Conservation (phyloP, 2,329 filamentous ascomycete species). For the Monosporascus sp. region DNA sequence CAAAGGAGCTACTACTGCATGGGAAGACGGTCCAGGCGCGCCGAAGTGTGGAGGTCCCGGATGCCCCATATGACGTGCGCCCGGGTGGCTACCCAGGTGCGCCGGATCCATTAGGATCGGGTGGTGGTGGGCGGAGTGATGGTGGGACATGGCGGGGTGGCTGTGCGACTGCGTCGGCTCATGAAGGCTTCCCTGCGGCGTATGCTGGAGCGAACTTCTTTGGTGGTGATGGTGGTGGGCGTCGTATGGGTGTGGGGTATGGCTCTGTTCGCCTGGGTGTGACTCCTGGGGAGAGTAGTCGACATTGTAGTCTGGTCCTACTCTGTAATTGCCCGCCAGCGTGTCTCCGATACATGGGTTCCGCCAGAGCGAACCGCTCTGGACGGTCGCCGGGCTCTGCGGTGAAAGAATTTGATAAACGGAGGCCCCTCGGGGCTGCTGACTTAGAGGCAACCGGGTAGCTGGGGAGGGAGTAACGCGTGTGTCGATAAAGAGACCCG, state of each 20-base stretch:
- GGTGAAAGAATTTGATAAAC: constrained; percentile 53
- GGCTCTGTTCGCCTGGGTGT: constrained; percentile 60
- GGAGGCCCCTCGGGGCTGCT: constrained; percentile 50
- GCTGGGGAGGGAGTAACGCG: constrained; percentile 24
- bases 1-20: constrained; percentile 42
- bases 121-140: constrained; percentile 45
- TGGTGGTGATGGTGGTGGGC: constrained; percentile 39
- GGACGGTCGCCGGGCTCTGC: constrained; percentile 62
- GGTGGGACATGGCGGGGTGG: constrained; percentile 36
- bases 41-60: constrained; percentile 51
- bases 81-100: constrained; percentile 47
- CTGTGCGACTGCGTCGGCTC: constrained; percentile 34
- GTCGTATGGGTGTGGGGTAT: constrained; percentile 60
- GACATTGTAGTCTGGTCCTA: constrained; percentile 66
- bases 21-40: constrained; percentile 37
- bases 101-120: constrained; percentile 53
- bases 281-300: constrained; percentile 65
- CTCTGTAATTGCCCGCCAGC: constrained; percentile 70
- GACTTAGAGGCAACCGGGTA: constrained; percentile 28
- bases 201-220: constrained; percentile 44
- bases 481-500: constrained; percentile 25
- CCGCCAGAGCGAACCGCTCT: constrained; percentile 73
- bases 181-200: constrained; percentile 40
- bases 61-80: constrained; percentile 42
- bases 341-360: constrained; percentile 67